Conservation (phyloP, 1,139 yeast genomes). For the Lizanozyma gosingica region DNA sequence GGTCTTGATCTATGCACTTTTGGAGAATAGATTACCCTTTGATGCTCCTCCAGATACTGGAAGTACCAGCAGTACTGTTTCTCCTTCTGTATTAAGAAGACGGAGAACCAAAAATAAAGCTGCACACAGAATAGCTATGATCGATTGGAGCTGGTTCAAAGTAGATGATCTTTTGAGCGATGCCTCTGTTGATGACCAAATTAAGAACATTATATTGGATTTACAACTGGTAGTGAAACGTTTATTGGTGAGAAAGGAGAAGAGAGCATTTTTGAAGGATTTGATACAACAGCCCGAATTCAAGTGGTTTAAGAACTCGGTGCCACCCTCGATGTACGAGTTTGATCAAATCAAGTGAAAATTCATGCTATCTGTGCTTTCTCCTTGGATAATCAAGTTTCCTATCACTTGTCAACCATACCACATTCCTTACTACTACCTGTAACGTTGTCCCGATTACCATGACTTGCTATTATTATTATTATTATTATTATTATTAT, state of each 20-base stretch:
- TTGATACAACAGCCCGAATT: not conserved
- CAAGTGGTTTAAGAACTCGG: not conserved
- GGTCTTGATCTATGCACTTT: slow-evolving; percentile 70
- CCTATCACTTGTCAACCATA: too few species aligned
- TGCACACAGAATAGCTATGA: slow-evolving; percentile 84
- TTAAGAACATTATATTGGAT: slow-evolving; percentile 16
- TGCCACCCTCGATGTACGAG: not conserved
- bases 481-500: too few species aligned
- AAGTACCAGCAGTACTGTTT: slow-evolving; percentile 18
- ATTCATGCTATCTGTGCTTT: too few species aligned
- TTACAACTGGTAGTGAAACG: slow-evolving; percentile 24
- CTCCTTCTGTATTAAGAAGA: slow-evolving; percentile 40
- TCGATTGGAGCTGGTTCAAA: slow-evolving; percentile 80
- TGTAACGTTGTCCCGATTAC: too few species aligned
- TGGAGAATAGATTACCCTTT: slow-evolving; percentile 85
- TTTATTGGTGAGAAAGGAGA: slow-evolving; percentile 33
- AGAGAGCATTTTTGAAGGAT: slow-evolving; percentile 10
- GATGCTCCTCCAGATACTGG: slow-evolving; percentile 56
- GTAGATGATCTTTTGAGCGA: slow-evolving; percentile 14
- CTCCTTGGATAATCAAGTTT: too few species aligned
- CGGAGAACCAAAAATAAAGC: slow-evolving; percentile 51
- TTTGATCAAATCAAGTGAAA: not conserved
- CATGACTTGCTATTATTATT: too few species aligned
- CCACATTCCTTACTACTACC: too few species aligned
- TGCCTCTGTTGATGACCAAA: slow-evolving; percentile 10